These are phyloP conservation scores for Mallotus nudiflorus DNA, from an alignment of 345 rosid genomes.

Conservation along the genomic window DNA sequence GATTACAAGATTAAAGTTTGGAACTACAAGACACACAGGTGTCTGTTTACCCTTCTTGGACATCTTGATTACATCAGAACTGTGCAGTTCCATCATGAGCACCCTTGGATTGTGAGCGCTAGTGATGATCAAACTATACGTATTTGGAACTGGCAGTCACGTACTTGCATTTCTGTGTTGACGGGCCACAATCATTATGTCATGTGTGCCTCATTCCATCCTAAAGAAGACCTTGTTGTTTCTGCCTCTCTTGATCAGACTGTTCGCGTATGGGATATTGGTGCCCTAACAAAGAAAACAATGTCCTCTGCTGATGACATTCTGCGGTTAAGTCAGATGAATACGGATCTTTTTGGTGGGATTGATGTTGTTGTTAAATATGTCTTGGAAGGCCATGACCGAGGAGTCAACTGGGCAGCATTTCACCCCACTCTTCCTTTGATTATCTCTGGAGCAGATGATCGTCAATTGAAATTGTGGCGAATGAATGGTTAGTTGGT, in stretches of 20 bases:
- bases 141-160: slow-evolving; percentile 99
- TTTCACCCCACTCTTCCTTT: slow-evolving; percentile 94
- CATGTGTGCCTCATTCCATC: slow-evolving; percentile 98
- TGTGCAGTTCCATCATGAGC: slow-evolving; percentile 94
- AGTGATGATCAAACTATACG: slow-evolving; percentile 98
- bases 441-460: slow-evolving; percentile 98
- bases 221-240: slow-evolving; percentile 94
- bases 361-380: slow-evolving; percentile 94
- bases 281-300: slow-evolving; percentile 79
- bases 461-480: slow-evolving; percentile 96
- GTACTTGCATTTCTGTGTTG: slow-evolving; percentile 89
- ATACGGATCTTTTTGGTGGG: slow-evolving; percentile 88
- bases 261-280: slow-evolving; percentile 97
- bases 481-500: slow-evolving; percentile 80
- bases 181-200: slow-evolving; percentile 99
- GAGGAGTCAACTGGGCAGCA: slow-evolving; percentile 99
- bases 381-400: slow-evolving; percentile 96
- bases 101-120: slow-evolving; percentile 98
- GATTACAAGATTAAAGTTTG: slow-evolving; percentile 98
- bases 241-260: slow-evolving; percentile 98
- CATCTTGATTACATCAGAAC: slow-evolving; percentile 97
- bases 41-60: slow-evolving; percentile 93
- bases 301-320: slow-evolving; percentile 93
- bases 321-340: slow-evolving; percentile 86
- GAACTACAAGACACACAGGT: slow-evolving; percentile 88